Percentiles rank a stretch among this genome's conserved stretches.
Conservation (phyloP, 441 rosid genomes). For the Gossypium schwendimanii region DNA sequence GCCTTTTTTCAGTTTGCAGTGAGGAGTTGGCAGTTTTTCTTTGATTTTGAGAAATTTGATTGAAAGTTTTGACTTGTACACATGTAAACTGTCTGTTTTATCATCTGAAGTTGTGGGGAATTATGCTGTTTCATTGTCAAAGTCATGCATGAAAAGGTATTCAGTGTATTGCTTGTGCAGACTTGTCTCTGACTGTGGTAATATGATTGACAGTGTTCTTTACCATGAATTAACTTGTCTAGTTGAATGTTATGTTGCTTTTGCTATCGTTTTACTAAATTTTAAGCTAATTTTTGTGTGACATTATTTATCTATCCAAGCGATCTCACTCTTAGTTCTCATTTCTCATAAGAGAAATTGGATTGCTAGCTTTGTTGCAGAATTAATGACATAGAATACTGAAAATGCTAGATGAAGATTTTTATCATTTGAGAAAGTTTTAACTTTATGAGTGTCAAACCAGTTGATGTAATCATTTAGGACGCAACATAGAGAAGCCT, state of each 20-base stretch:
- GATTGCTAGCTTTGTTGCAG: too few species aligned
- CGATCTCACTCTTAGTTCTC: neutral
- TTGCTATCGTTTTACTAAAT: neutral
- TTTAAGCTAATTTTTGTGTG: neutral
- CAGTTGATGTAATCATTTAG: too few species aligned
- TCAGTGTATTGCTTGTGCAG: neutral
- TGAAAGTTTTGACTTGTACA: neutral
- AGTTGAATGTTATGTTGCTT: neutral
- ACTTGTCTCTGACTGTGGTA: neutral
- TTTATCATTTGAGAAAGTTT: too few species aligned
- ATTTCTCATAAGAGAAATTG: neutral
- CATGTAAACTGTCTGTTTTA: neutral
- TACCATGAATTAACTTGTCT: neutral
- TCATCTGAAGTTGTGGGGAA: neutral
- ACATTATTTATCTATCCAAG: neutral
- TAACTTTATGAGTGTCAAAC: too few species aligned
- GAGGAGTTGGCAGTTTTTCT: neutral
- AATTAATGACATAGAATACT: too few species aligned
- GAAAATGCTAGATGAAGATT: too few species aligned
- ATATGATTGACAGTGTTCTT: neutral
- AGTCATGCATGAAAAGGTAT: neutral
- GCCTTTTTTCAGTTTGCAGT: neutral
- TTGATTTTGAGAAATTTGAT: slow-evolving; percentile 5
- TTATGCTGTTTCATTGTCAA: slow-evolving; percentile 1
- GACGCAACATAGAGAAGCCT: too few species aligned